Evolutionary conservation across 305 asterid genomes (phyloP).

Genomic region (Solanum hybrid): DNA sequence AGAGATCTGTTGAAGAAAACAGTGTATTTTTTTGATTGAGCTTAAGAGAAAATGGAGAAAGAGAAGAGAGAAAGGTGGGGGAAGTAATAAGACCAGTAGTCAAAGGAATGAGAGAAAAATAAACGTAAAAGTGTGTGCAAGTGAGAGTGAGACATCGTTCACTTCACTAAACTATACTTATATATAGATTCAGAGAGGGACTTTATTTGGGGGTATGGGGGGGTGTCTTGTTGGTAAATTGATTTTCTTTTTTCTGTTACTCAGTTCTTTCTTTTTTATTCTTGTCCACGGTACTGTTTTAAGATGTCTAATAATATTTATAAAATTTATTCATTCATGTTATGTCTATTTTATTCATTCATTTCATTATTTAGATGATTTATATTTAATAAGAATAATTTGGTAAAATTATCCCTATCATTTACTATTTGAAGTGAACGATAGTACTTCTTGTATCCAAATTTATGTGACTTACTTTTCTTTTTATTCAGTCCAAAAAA

Average conservation of each 20-base stretch:
- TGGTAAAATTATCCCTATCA: too few species aligned
- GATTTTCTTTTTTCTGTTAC: not conserved
- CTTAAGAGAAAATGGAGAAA: not conserved
- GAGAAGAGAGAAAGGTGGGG: not conserved
- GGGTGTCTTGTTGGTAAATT: not conserved
- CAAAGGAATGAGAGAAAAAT: not conserved
- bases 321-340: too few species aligned
- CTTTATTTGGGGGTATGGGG: not conserved
- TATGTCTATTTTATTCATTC: too few species aligned
- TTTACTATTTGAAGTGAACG: too few species aligned
- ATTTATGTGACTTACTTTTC: too few species aligned
- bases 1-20: not conserved
- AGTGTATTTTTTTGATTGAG: not conserved
- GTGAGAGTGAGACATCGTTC: slow-evolving; percentile 1
- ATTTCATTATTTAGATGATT: too few species aligned
- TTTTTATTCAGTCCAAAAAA: too few species aligned
- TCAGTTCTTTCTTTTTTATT: not conserved
- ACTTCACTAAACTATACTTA: slow-evolving; percentile 1
- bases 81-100: not conserved
- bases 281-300: too few species aligned
- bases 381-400: too few species aligned
- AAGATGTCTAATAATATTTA: too few species aligned
- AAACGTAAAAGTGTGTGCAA: not conserved
- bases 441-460: too few species aligned
- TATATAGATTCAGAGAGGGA: not conserved